Percentiles rank a stretch among this genome's conserved stretches.
phyloP scores from a whole-genome alignment of 2,329 filamentous ascomycete species.

The Epichloe glyceriae region DNA sequence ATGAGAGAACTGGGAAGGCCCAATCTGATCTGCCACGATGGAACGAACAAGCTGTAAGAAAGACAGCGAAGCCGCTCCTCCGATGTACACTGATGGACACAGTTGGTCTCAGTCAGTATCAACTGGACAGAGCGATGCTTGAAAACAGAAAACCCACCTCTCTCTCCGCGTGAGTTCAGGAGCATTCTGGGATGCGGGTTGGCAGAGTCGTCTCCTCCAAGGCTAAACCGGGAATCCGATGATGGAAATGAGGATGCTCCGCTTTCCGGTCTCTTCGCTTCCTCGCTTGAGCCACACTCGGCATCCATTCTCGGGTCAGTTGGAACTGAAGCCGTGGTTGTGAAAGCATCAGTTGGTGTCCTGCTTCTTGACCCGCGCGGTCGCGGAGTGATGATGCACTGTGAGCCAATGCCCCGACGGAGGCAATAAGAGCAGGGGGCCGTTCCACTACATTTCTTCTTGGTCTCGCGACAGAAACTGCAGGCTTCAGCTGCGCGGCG shows the following conservation, averaged over 20 bases:
- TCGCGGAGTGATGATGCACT: slow-evolving; percentile 23
- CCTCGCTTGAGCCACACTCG: not conserved
- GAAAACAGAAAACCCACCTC: slow-evolving; percentile 21
- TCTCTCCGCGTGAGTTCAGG: slow-evolving; percentile 37
- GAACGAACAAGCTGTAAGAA: slow-evolving; percentile 41
- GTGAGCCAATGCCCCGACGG: slow-evolving; percentile 25
- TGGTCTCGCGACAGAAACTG: slow-evolving; percentile 32
- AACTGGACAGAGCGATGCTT: no score
- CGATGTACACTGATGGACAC: slow-evolving; percentile 28
- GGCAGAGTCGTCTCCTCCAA: slow-evolving; percentile 6
- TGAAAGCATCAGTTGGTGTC: slow-evolving; percentile 1
- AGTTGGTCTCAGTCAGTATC: slow-evolving; percentile 1
- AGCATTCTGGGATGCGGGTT: slow-evolving; percentile 29
- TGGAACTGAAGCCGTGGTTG: not conserved
- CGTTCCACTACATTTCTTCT: slow-evolving; percentile 36
- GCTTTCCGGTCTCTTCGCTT: slow-evolving; percentile 3
- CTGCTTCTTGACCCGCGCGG: slow-evolving; percentile 13
- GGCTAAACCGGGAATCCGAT: slow-evolving; percentile 16
- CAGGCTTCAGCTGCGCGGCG: slow-evolving; percentile 36
- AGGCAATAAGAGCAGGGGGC: slow-evolving; percentile 35
- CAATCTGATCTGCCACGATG: slow-evolving; percentile 34
- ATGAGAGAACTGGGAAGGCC: slow-evolving; percentile 40
- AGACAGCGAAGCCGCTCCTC: slow-evolving; percentile 39
- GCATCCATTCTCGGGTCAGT: not conserved
- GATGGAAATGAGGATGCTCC: slow-evolving; percentile 10